Evolutionary conservation across 2,329 filamentous ascomycete genomes (phyloP).

Genomic region (Aspergillus caelatus): DNA sequence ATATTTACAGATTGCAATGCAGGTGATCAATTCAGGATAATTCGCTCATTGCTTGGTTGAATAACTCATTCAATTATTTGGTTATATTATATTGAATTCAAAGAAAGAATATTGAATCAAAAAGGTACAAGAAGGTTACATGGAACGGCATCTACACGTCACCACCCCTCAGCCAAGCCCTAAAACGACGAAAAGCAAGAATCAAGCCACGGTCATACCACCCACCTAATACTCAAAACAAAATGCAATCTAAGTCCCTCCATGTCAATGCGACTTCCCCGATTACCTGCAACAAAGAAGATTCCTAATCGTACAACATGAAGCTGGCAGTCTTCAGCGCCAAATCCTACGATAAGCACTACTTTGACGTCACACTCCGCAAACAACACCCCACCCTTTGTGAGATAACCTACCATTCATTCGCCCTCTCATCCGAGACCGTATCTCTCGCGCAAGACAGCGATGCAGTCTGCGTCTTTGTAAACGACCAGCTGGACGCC

Average conservation of each 20-base stretch:
- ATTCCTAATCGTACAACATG: constrained; percentile 38
- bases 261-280: background rate
- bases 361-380: constrained; percentile 49
- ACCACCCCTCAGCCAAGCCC: constrained; percentile 5
- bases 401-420: constrained; percentile 61
- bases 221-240: background rate
- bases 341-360: constrained; percentile 65
- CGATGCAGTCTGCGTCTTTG: constrained; percentile 67
- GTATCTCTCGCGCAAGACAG: constrained; percentile 56
- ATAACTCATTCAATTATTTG: background rate
- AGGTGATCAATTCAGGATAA: background rate
- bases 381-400: constrained; percentile 38
- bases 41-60: background rate
- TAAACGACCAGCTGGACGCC: constrained; percentile 63
- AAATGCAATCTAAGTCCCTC: background rate
- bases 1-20: background rate
- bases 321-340: constrained; percentile 67
- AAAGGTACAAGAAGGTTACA: background rate
- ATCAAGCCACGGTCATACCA: background rate
- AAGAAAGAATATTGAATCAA: no score
- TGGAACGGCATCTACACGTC: background rate
- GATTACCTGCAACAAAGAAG: background rate
- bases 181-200: background rate
- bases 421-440: constrained; percentile 59
- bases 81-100: no score